Evolutionary conservation across 2,329 filamentous ascomycete species (phyloP).

Genomic region (Neonectria sp.): DNA sequence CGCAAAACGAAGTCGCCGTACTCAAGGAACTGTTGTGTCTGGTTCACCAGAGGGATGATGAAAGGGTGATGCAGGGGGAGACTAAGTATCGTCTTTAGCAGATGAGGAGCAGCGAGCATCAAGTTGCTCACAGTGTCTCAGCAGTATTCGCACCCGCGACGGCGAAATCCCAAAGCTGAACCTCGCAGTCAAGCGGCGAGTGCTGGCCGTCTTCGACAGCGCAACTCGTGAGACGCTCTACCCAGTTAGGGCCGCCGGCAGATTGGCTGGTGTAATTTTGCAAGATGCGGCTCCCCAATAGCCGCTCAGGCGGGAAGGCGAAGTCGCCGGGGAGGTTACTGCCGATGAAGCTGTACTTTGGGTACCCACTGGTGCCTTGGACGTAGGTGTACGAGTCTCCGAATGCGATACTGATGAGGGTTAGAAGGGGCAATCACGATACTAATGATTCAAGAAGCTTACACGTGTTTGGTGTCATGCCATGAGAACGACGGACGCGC

Average conservation of each 20-base stretch:
- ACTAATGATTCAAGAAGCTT: background rate
- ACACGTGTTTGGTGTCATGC: background rate
- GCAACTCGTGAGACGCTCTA: conserved; percentile 26
- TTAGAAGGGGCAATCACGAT: background rate
- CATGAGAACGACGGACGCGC: background rate
- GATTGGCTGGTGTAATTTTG: conserved; percentile 21
- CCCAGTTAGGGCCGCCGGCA: conserved; percentile 27
- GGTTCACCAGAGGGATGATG: background rate
- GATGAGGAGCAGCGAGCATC: background rate
- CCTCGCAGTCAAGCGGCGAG: conserved; percentile 6
- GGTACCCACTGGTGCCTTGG: conserved; percentile 25
- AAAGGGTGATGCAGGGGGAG: conserved; percentile 3
- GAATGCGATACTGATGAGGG: conserved; percentile 10
- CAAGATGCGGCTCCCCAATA: conserved; percentile 15
- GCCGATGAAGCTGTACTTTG: conserved; percentile 30
- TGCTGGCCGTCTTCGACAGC: conserved; percentile 17
- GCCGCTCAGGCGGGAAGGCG: conserved; percentile 16
- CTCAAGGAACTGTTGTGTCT: background rate
- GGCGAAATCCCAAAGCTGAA: conserved; percentile 3
- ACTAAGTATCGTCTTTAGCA: background rate
- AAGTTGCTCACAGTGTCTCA: background rate
- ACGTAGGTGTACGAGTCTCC: conserved; percentile 31
- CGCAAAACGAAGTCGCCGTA: background rate
- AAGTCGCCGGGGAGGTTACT: conserved; percentile 22
- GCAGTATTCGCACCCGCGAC: background rate